These are phyloP conservation scores for Clonostachys byssicola DNA, from an alignment of 2,329 filamentous ascomycete genomes.

Conservation along the genomic window DNA sequence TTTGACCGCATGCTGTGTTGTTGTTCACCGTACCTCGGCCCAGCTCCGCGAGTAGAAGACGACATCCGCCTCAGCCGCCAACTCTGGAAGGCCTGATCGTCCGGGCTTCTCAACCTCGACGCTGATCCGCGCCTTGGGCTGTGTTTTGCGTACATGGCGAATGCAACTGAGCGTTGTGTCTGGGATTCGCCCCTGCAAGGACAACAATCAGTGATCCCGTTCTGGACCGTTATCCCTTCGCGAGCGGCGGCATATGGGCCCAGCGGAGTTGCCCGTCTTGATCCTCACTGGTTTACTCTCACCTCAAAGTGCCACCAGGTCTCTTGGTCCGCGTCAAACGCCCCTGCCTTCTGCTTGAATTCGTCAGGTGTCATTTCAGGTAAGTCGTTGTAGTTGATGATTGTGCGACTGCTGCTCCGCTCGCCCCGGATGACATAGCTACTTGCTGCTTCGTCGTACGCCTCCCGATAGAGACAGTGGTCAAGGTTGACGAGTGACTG, in stretches of 20 bases:
- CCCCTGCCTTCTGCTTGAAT: constrained; percentile 41
- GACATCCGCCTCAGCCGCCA: constrained; percentile 61
- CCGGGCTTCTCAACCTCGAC: constrained; percentile 71
- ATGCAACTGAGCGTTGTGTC: constrained; percentile 58
- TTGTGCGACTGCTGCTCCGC: constrained; percentile 57
- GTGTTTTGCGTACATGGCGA: constrained; percentile 40
- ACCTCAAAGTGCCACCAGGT: constrained; percentile 74
- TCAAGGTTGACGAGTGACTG: constrained; percentile 38
- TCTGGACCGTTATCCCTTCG: not conserved
- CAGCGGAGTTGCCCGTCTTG: too few species aligned
- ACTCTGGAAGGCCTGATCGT: constrained; percentile 51
- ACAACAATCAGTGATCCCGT: not conserved
- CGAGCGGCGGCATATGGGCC: too few species aligned
- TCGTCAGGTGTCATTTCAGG: constrained; percentile 63
- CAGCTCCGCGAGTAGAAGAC: constrained; percentile 72
- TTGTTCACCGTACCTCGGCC: constrained; percentile 52
- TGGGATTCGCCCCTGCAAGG: constrained; percentile 56
- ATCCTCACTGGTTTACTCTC: not conserved
- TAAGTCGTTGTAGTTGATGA: constrained; percentile 66
- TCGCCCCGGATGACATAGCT: constrained; percentile 66
- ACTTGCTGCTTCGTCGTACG: constrained; percentile 53
- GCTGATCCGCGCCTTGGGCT: constrained; percentile 49
- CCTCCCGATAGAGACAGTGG: constrained; percentile 56
- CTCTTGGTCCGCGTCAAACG: constrained; percentile 25
- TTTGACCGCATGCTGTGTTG: not conserved